These are phyloP conservation scores for Aspergillus sclerotialis DNA, from an alignment of 2,329 filamentous ascomycete genomes.

Conservation along the genomic window DNA sequence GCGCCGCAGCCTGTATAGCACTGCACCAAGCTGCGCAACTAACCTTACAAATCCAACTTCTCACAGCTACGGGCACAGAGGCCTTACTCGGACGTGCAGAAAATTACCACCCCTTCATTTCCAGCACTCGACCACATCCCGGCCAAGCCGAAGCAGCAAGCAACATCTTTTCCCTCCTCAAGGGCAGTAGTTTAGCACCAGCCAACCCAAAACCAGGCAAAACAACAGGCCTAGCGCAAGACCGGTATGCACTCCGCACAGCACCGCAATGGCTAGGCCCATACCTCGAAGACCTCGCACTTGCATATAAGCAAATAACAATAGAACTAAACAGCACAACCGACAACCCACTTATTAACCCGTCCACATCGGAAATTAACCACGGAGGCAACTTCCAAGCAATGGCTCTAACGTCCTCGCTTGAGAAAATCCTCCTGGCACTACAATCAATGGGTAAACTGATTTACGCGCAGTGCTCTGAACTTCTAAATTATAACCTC, in stretches of 20 bases:
- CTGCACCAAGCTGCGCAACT: constrained; percentile 48
- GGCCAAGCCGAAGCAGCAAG: constrained; percentile 53
- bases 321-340: constrained; percentile 60
- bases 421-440: constrained; percentile 50
- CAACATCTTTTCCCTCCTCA: constrained; percentile 49
- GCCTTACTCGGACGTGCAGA: constrained; percentile 49
- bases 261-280: constrained; percentile 63
- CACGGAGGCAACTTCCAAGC: constrained; percentile 65
- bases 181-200: constrained; percentile 39
- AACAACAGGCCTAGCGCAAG: constrained; percentile 44
- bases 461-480: constrained; percentile 55
- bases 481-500: constrained; percentile 54
- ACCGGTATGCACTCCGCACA: constrained; percentile 58
- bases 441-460: constrained; percentile 53
- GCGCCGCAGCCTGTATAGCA: constrained; percentile 39
- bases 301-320: constrained; percentile 50
- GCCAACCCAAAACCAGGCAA: not conserved
- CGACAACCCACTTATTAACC: constrained; percentile 58
- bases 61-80: constrained; percentile 57
- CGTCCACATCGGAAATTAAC: constrained; percentile 35
- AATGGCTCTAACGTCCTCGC: constrained; percentile 53
- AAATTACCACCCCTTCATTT: constrained; percentile 54
- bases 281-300: constrained; percentile 54
- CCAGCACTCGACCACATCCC: constrained; percentile 50
- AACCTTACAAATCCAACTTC: constrained; percentile 47